phyloP scores from a whole-genome alignment of 352 stramenopile species.

The Thraustotheca clavata region DNA sequence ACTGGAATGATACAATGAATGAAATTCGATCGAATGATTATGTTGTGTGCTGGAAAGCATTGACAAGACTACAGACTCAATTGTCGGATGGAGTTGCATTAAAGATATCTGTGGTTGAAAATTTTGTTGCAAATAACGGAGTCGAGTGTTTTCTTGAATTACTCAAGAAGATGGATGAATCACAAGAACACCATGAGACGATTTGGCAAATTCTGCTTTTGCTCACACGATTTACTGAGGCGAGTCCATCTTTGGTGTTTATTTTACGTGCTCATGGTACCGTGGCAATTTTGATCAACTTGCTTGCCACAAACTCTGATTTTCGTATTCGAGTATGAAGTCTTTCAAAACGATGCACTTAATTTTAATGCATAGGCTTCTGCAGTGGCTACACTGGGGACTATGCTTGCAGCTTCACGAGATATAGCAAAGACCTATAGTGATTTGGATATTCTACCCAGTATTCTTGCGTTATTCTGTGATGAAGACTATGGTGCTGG shows the following conservation, averaged over 20 bases:
- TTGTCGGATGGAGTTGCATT: not conserved
- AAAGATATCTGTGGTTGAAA: not conserved
- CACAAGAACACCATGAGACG: not conserved
- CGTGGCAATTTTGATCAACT: not conserved
- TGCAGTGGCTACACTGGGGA: not conserved
- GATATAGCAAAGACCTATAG: not conserved
- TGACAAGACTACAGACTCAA: not conserved
- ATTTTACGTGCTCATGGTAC: not conserved
- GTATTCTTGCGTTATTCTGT: not conserved
- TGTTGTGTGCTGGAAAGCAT: not conserved
- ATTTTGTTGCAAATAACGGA: not conserved
- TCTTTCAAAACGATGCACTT: not conserved
- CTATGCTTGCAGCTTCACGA: not conserved
- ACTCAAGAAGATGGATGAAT: not conserved
- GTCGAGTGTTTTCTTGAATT: not conserved
- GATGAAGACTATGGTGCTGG: not conserved
- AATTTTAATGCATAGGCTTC: not conserved
- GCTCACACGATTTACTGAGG: slow-evolving; percentile 14
- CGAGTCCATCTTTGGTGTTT: not conserved
- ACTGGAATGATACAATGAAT: too few relatives aligned
- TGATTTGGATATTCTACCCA: not conserved
- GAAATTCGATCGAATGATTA: not conserved
- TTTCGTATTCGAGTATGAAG: slow-evolving; percentile 11
- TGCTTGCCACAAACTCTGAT: not conserved
- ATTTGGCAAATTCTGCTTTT: slow-evolving; percentile 16